Evolutionary conservation across 805 yeast genomes (phyloP), one percentile per base, ranked within the genome.

Genomic region (Lachancea kluyveri): DNA sequence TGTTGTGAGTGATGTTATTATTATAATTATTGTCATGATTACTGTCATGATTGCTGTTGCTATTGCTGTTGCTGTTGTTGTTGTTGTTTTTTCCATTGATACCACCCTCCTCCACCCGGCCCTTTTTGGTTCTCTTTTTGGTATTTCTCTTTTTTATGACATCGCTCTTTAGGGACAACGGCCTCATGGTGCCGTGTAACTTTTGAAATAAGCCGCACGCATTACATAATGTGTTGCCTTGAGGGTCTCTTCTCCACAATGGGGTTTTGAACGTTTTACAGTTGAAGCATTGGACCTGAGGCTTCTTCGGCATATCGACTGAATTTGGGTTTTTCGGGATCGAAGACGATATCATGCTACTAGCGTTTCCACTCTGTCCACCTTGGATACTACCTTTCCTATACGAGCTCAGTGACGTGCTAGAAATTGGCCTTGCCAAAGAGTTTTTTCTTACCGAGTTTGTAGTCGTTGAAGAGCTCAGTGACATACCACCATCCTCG

Each of bases 161-260:
- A 54, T 88, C 96, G 0, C 96, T 83, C 52, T 87, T 88, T 48
- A 88, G 65, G 9, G 94, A 81, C 31, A 90, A 64, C 0, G 98
- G 98, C 36, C 97, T 67, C 40, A 85, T 94, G 3, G 86, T 90
- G n/a, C 96, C 97, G 50, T 90, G 97, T 15, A 90, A 65, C 57
- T 90, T 90, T 50, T 84, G 70, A 48, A 90, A 90, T 39, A 90
- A 64, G 0, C 97, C 98, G 64, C 98, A 90, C 0, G 98, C 97
- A 57, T 90, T 90, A 62, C 97, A 90, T 37, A 90, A 64, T 0
- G 96, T 94, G 49, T 84, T 80, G 2, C 96, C 96, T 37, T 83
- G 84, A 0, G 94, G 87, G 47, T 86, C 85, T 30, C 96, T 68
- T 46, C 98, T 67, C 98, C 98, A 90, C 11, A 90, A 59, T 1